A percentile compares a stretch with the other conserved stretches of the same genome.
These are phyloP conservation scores for Iris pallida DNA, from an alignment of 116 monocot genomes.

Conservation along the genomic window DNA sequence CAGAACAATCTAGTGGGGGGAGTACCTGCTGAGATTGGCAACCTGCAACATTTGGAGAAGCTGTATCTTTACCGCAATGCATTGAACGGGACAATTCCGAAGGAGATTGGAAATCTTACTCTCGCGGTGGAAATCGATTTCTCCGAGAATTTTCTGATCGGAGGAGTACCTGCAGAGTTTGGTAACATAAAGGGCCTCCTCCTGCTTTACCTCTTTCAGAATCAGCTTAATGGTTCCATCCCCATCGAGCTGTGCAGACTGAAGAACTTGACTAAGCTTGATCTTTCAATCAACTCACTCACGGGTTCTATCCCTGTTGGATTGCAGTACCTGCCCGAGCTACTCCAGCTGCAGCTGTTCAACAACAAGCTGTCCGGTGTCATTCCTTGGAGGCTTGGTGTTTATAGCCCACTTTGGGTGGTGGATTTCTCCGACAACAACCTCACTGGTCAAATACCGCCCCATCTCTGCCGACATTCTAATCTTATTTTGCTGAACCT, in stretches of 20 bases:
- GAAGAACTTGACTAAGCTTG: slow-evolving; percentile 73
- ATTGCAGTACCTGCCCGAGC: slow-evolving; percentile 49
- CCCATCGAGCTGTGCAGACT: slow-evolving; percentile 50
- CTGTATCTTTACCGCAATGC: slow-evolving; percentile 77
- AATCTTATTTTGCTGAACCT: slow-evolving; percentile 73
- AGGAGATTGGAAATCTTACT: slow-evolving; percentile 62
- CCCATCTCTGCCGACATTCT: slow-evolving; percentile 55
- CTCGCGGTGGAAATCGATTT: slow-evolving; percentile 67
- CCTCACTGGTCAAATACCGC: slow-evolving; percentile 70
- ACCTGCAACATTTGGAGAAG: slow-evolving; percentile 39
- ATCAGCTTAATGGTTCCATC: slow-evolving; percentile 61
- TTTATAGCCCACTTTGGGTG: slow-evolving; percentile 73
- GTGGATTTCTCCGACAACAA: slow-evolving; percentile 76
- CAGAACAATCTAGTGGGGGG: slow-evolving; percentile 64
- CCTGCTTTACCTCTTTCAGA: slow-evolving; percentile 74
- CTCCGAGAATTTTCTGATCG: slow-evolving; percentile 67
- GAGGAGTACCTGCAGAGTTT: slow-evolving; percentile 60
- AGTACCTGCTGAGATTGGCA: slow-evolving; percentile 58
- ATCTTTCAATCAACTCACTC: slow-evolving; percentile 73
- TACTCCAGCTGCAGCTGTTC: slow-evolving; percentile 75
- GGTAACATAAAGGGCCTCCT: slow-evolving; percentile 38
- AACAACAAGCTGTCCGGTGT: slow-evolving; percentile 56
- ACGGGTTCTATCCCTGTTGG: slow-evolving; percentile 57
- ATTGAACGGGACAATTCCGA: slow-evolving; percentile 75
- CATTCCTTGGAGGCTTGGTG: slow-evolving; percentile 60